Base-by-base conservation (phyloP, 2,329 filamentous ascomycete species). In the Calonectria fujianensis region DNA sequence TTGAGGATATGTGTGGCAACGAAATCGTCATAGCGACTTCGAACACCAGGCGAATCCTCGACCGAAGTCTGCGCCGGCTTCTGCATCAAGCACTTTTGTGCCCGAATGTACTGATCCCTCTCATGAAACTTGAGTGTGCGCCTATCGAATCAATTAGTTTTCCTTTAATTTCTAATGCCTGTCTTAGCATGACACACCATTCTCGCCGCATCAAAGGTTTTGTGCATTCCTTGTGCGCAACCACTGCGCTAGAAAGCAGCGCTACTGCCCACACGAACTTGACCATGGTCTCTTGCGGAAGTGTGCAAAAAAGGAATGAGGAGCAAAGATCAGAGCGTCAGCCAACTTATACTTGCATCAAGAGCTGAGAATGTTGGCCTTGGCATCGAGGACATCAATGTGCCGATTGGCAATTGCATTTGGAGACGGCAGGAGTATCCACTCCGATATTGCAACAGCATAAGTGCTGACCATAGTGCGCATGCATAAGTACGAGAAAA, bases 61-160 rank as follows among this genome's bases (percentile, higher is more conserved):
- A 59, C 13, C 6, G 72, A 76, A 6, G 76, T 76, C 32, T 73
- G 66, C 2, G 48, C 13, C 3, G 69, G 52, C 24, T 72, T 67
- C 9, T 72, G 67, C 76, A 78, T 78, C 31, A 78, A 13, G n/a
- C 76, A 78, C 14, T 78, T 78, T 14, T 76, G 72, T 4, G 76
- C 76, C 8, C 78, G 69, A 57, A 78, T 78, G 13, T 78, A 78
- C 18, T 41, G 72, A 13, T 72, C 57, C n/a, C 74, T 75, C n/a
- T 78, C 64, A 1, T 57, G 16, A 18, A 69, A 4, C 11, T 32
- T 67, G 11, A 78, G 76, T 0, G 74, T 68, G 9, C 76, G 76
- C 76, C 76, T 78, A 8, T 11, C 16, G 2, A 20, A 54, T 7
- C 2, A 0, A 13, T 48, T 54, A 52, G 65, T 3, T 2, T 27